Evolutionary conservation across 345 rosid species (phyloP).

Genomic region (Eucalyptus cloeziana): DNA sequence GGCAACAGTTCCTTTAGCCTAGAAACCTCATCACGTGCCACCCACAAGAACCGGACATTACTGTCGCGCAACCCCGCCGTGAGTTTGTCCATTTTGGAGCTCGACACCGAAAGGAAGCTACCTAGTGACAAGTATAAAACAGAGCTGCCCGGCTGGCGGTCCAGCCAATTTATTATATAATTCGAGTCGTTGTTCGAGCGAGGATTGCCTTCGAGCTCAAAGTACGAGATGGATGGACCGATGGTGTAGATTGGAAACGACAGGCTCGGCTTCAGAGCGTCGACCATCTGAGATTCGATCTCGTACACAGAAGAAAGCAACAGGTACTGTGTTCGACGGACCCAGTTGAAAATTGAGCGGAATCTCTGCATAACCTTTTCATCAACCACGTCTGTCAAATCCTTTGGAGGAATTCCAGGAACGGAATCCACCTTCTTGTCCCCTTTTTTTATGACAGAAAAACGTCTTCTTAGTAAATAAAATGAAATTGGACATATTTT

Average conservation of each 20-base stretch:
- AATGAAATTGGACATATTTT: too few relatives aligned
- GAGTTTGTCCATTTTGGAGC: too few relatives aligned
- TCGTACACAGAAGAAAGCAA: neutral
- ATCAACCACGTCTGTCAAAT: neutral
- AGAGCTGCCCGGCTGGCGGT: conserved; percentile 13
- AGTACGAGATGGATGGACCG: conserved; percentile 34
- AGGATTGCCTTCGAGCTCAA: neutral
- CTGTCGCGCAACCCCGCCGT: too few relatives aligned
- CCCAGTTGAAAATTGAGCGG: neutral
- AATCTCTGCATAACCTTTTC: neutral
- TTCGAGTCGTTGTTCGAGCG: neutral
- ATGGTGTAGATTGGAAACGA: conserved; percentile 9
- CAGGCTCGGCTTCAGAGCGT: neutral
- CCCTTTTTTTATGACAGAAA: neutral
- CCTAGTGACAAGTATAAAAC: conserved; percentile 2
- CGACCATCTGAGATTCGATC: neutral
- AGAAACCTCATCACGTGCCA: neutral
- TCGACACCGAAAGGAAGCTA: too few relatives aligned
- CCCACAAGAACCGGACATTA: too few relatives aligned
- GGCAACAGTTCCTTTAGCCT: neutral
- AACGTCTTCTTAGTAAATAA: too few relatives aligned
- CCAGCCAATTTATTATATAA: conserved; percentile 10
- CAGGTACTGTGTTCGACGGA: neutral
- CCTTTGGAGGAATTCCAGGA: neutral
- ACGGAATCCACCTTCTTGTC: neutral